Base-by-base conservation (phyloP, 192 early-diverging fungal genomes). In the Coemansia sp. region DNA sequence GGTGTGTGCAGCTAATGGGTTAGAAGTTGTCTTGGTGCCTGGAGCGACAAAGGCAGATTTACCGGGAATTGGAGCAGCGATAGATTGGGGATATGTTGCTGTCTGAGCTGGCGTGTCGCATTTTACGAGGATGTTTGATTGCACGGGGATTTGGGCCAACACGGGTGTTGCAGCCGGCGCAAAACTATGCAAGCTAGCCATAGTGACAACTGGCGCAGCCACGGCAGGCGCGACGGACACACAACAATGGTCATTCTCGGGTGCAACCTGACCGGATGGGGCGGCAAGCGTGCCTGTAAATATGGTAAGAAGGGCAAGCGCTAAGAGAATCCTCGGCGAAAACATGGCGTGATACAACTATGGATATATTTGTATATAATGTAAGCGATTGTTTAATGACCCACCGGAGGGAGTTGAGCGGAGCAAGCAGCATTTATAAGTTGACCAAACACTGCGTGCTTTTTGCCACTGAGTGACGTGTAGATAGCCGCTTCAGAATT, bases 71-170 rank as follows among this genome's bases (percentile, higher is more conserved):
- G 59, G 59, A 1, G 59, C 17, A 7, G 37, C n/a, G 4, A 11
- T 40, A 26, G n/a, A 21, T 21, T 61, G 59, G 37, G 59, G 59
- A 19, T 37, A 23, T 23, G 59, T 19, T 4, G 38, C 9, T 42
- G 59, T 39, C 21, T 23, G 59, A 61, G 59, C 59, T 1, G 59
- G 59, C 19, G 35, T 6, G n/a, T 37, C 59, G 59, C 59, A 39
- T 40, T 61, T 61, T 61, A 40, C 59, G n/a, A 61, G 59, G 17
- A 61, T 9, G 26, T 39, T 61, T 17, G 59, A 21, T 32, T 39
- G 38, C 26, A 21, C 59, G 16, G 37, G 59, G n/a, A 61, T 42
- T 19, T 39, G 59, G 3, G 59, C 59, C n/a, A 61, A 6, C 16
- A 23, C 37, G 6, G 59, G 59, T 9, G 59, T 39, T 4, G 59